These are phyloP conservation scores for Cinchona pubescens DNA, from an alignment of 257 asterid genomes.

Conservation along the genomic window DNA sequence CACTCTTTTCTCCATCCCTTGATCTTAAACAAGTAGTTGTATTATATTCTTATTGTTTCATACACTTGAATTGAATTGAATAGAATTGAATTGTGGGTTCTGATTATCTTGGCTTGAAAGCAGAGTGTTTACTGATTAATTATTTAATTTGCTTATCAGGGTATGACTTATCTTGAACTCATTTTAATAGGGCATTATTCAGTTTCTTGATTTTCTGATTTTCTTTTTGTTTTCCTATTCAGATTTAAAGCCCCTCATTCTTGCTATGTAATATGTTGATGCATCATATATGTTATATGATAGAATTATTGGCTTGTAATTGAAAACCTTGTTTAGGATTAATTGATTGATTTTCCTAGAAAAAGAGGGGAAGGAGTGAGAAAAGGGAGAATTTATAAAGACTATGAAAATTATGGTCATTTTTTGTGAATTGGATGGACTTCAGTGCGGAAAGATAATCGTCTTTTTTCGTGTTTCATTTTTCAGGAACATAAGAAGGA, in stretches of 20 bases:
- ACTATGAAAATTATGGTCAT: background rate
- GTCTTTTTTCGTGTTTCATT: too few species aligned
- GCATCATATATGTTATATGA: background rate
- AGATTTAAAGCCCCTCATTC: background rate
- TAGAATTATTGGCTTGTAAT: background rate
- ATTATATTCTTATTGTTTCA: slow-evolving; percentile 2
- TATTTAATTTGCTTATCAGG: background rate
- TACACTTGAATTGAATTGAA: background rate
- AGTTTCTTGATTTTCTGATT: background rate
- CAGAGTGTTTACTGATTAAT: background rate
- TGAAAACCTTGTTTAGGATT: background rate
- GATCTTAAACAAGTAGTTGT: background rate
- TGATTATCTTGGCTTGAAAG: background rate
- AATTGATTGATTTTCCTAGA: background rate
- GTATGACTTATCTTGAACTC: background rate
- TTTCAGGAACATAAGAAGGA: too few species aligned
- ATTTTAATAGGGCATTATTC: background rate
- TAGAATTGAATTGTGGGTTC: background rate
- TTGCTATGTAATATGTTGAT: too few species aligned
- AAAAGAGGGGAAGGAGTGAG: background rate
- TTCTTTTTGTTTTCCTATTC: background rate
- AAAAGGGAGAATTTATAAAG: background rate
- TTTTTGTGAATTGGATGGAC: too few species aligned
- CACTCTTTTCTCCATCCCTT: background rate
- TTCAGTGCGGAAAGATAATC: too few species aligned